Percentiles rank a stretch among this genome's conserved stretches.
Conservation (phyloP, 2,329 filamentous ascomycete species). For the Pseudophaeomoniella oleicola region DNA sequence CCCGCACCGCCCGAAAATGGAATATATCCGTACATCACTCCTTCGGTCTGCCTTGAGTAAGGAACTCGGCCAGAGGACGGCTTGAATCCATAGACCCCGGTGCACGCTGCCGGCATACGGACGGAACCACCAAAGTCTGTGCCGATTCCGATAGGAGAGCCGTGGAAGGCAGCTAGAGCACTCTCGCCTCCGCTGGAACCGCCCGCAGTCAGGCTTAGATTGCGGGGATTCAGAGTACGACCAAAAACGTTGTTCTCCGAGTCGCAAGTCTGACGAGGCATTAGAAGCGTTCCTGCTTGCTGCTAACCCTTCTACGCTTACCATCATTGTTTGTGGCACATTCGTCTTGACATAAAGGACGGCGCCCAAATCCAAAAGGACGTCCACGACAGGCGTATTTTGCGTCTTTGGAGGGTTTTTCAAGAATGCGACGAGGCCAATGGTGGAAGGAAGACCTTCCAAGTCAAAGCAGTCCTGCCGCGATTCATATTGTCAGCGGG, state of each 20-base stretch:
- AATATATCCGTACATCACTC: constrained; percentile 29
- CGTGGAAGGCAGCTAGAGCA: constrained; percentile 18
- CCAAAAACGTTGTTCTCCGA: constrained; percentile 48
- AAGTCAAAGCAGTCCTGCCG: constrained; percentile 14
- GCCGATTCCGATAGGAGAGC: constrained; percentile 18
- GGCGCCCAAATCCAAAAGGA: constrained; percentile 24
- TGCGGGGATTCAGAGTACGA: constrained; percentile 31
- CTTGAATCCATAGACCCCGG: constrained; percentile 37
- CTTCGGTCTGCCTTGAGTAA: constrained; percentile 36
- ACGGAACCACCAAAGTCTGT: constrained; percentile 22
- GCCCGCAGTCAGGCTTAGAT: constrained; percentile 19
- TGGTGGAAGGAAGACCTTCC: constrained; percentile 16
- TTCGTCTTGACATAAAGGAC: constrained; percentile 41
- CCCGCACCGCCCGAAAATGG: constrained; percentile 35
- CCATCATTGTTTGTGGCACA: constrained; percentile 33
- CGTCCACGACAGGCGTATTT: constrained; percentile 13
- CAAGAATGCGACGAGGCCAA: constrained; percentile 14
- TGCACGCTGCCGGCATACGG: constrained; percentile 30
- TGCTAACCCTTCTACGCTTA: constrained; percentile 45
- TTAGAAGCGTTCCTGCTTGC: constrained; percentile 28
- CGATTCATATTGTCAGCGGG: constrained; percentile 6
- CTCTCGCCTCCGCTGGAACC: constrained; percentile 22
- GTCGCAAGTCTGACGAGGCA: constrained; percentile 29
- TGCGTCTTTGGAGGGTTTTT: constrained; percentile 39
- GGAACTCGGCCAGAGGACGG: constrained; percentile 33